Evolutionary conservation across 2,329 filamentous ascomycete genomes (phyloP).

Genomic region (Sporothrix protearum): DNA sequence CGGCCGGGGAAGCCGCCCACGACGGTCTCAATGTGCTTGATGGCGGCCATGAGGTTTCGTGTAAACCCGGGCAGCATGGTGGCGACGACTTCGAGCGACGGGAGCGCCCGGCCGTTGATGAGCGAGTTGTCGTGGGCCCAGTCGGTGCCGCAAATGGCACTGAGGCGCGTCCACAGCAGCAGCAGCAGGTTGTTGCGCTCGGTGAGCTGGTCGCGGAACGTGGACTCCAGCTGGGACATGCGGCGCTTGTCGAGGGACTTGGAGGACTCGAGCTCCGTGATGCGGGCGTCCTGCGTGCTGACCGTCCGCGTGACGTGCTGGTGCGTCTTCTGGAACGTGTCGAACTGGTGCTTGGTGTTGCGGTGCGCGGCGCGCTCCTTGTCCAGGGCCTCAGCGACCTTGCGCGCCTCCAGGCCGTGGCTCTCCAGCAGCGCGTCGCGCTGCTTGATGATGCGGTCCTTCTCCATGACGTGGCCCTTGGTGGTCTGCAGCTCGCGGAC

Average conservation of each 20-base stretch:
- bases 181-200: slow-evolving; percentile 88
- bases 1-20: slow-evolving; percentile 73
- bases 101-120: slow-evolving; percentile 78
- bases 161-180: slow-evolving; percentile 84
- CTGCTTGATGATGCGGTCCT: slow-evolving; percentile 84
- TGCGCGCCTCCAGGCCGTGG: slow-evolving; percentile 79
- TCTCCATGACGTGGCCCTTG: slow-evolving; percentile 77
- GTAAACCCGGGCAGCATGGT: slow-evolving; percentile 84
- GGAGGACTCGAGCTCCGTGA: slow-evolving; percentile 79
- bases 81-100: slow-evolving; percentile 78
- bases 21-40: slow-evolving; percentile 82
- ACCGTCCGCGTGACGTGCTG: slow-evolving; percentile 84
- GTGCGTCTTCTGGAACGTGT: slow-evolving; percentile 82
- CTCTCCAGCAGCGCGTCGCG: slow-evolving; percentile 85
- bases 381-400: slow-evolving; percentile 81
- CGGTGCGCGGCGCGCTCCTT: slow-evolving; percentile 83
- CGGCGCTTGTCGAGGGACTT: slow-evolving; percentile 74
- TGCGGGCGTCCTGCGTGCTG: slow-evolving; percentile 77
- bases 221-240: slow-evolving; percentile 70
- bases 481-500: slow-evolving; percentile 76
- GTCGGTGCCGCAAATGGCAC: slow-evolving; percentile 79
- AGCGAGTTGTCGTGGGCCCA: slow-evolving; percentile 89
- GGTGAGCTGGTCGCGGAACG: slow-evolving; percentile 78
- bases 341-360: slow-evolving; percentile 81
- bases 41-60: slow-evolving; percentile 79